These are phyloP conservation scores for Pseudozyma hubeiensis DNA, from an alignment of 1,284 basidiomycete species.

Conservation along the genomic window DNA sequence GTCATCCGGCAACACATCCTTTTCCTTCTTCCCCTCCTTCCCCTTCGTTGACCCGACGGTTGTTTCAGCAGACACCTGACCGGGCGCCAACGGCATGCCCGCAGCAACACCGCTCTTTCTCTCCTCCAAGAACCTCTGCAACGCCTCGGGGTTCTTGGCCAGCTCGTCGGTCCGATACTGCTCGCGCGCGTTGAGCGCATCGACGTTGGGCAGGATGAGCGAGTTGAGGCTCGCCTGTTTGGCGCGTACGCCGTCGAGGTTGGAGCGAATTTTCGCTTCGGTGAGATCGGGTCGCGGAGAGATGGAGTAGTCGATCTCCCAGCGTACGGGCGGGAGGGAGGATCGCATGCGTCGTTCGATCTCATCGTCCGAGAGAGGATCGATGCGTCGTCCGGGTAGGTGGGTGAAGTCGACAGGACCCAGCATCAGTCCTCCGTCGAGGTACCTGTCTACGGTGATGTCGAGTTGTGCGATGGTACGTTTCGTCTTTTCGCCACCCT, in stretches of 20 bases:
- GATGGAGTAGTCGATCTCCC: conserved; percentile 63
- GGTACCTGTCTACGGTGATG: conserved; percentile 61
- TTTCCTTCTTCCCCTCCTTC: no score
- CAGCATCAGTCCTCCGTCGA: conserved; percentile 53
- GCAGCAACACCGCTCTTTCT: conserved; percentile 50
- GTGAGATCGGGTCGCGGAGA: conserved; percentile 51
- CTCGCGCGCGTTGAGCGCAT: conserved; percentile 62
- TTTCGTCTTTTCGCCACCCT: neutral
- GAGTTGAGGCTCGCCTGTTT: conserved; percentile 44
- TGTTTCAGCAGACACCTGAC: conserved; percentile 38
- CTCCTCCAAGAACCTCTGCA: conserved; percentile 58
- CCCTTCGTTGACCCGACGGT: no score
- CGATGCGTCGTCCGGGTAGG: conserved; percentile 43
- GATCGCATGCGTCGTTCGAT: conserved; percentile 40
- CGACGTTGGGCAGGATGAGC: conserved; percentile 63
- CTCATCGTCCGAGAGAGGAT: conserved; percentile 53
- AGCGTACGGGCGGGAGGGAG: conserved; percentile 29
- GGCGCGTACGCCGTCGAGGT: conserved; percentile 47
- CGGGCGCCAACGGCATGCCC: conserved; percentile 64
- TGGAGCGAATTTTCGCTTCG: conserved; percentile 34
- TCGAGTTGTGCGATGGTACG: conserved; percentile 56
- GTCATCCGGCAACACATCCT: conserved; percentile 5
- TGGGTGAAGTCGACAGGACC: conserved; percentile 61
- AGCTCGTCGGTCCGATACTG: conserved; percentile 44
- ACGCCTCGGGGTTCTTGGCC: conserved; percentile 48